Evolutionary conservation across 176 grass and related monocot genomes (phyloP).

Genomic region (Leersia perrieri): DNA sequence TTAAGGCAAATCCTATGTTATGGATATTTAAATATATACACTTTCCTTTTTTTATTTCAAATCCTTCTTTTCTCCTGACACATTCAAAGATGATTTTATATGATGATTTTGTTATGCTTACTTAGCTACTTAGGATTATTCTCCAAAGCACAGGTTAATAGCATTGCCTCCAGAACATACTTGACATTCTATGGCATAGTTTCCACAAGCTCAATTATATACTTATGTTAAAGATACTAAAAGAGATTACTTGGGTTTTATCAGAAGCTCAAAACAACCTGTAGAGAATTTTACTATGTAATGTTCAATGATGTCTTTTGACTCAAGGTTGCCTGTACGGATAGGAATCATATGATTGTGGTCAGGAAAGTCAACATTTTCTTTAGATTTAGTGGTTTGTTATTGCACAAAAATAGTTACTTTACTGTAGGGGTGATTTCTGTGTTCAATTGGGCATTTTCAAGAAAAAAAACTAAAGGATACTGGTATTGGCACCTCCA

Average conservation of each 20-base stretch:
- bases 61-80: neutral
- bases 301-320: neutral
- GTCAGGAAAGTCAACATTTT: slow-evolving; percentile 1
- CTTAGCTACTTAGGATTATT: slow-evolving; percentile 3
- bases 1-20: slow-evolving; percentile 7
- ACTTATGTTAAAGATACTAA: neutral
- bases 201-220: neutral
- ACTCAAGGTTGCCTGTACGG: neutral
- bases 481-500: neutral
- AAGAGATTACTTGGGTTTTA: neutral
- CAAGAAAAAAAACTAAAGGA: neutral
- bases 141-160: neutral
- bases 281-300: neutral
- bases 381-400: neutral
- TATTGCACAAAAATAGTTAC: neutral
- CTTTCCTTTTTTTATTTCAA: neutral
- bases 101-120: neutral
- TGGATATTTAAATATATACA: slow-evolving; percentile 48
- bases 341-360: neutral
- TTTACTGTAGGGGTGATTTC: neutral
- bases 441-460: slow-evolving; percentile 4
- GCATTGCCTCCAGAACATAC: neutral
- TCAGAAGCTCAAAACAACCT: neutral
- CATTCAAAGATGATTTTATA: neutral
- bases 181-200: neutral